These are phyloP conservation scores for Irineochytrium annulatum DNA, from an alignment of 192 early-diverging fungal species.

Conservation along the genomic window DNA sequence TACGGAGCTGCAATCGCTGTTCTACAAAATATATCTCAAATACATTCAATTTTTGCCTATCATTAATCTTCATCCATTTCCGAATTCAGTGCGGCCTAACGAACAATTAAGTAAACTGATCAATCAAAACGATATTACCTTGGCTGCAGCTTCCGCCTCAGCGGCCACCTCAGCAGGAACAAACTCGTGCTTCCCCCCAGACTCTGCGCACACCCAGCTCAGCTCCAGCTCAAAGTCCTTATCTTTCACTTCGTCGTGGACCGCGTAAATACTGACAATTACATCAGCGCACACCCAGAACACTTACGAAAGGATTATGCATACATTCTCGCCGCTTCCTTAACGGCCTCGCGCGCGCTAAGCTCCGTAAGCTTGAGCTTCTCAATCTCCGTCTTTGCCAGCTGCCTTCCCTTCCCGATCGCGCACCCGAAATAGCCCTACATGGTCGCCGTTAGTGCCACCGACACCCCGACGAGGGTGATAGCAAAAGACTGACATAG, in stretches of 20 bases:
- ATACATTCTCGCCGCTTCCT: constrained; percentile 91
- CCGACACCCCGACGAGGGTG: neutral
- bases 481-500: constrained; percentile 56
- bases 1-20: neutral
- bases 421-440: constrained; percentile 95
- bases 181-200: constrained; percentile 69
- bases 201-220: constrained; percentile 89
- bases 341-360: constrained; percentile 79
- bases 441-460: neutral
- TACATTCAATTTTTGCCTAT: too few relatives aligned
- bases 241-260: constrained; percentile 96
- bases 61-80: constrained; percentile 54
- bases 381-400: constrained; percentile 98
- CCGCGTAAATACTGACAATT: constrained; percentile 74
- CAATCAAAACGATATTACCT: constrained; percentile 39
- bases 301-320: constrained; percentile 16
- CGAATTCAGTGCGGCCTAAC: constrained; percentile 40
- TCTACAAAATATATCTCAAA: too few relatives aligned
- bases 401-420: constrained; percentile 92
- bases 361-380: constrained; percentile 86
- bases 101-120: neutral
- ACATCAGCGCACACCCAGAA: neutral
- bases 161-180: constrained; percentile 84
- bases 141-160: constrained; percentile 79
- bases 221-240: constrained; percentile 99